A percentile compares a stretch with the other conserved stretches of the same genome.
Evolutionary conservation across 1,284 basidiomycete species (phyloP).

Genomic region (Ceratobasidium theobromae): DNA sequence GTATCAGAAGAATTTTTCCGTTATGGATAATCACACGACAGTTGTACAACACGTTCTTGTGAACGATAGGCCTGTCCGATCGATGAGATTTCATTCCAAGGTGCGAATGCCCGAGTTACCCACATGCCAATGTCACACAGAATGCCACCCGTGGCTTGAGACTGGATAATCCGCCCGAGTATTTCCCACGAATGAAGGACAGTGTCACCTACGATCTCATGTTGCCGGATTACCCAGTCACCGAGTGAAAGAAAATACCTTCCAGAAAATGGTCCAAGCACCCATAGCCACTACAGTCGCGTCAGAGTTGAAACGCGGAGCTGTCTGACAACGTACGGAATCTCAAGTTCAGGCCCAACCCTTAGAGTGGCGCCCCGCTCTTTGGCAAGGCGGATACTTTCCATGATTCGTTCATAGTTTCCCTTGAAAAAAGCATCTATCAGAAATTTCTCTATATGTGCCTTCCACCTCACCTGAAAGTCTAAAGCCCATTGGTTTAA

Average conservation of each 20-base stretch:
- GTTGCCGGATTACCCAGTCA: background rate
- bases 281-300: conserved; percentile 74
- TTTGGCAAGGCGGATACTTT: conserved; percentile 88
- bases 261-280: conserved; percentile 93
- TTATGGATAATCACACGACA: conserved; percentile 89
- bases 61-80: conserved; percentile 78
- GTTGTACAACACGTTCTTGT: conserved; percentile 98
- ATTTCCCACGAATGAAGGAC: conserved; percentile 97
- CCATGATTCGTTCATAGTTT: conserved; percentile 86
- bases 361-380: conserved; percentile 84
- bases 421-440: conserved; percentile 57
- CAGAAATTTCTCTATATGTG: background rate
- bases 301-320: background rate
- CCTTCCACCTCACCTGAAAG: conserved; percentile 65
- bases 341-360: conserved; percentile 99
- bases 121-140: conserved; percentile 94
- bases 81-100: background rate
- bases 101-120: conserved; percentile 44
- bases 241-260: conserved; percentile 49
- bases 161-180: conserved; percentile 80
- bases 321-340: conserved; percentile 63
- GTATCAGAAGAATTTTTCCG: conserved; percentile 85
- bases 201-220: conserved; percentile 70
- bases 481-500: conserved; percentile 97
- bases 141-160: conserved; percentile 73